These are phyloP conservation scores for Cutaneotrichosporon sp. DNA, from an alignment of 1,284 basidiomycete species.

Conservation along the genomic window DNA sequence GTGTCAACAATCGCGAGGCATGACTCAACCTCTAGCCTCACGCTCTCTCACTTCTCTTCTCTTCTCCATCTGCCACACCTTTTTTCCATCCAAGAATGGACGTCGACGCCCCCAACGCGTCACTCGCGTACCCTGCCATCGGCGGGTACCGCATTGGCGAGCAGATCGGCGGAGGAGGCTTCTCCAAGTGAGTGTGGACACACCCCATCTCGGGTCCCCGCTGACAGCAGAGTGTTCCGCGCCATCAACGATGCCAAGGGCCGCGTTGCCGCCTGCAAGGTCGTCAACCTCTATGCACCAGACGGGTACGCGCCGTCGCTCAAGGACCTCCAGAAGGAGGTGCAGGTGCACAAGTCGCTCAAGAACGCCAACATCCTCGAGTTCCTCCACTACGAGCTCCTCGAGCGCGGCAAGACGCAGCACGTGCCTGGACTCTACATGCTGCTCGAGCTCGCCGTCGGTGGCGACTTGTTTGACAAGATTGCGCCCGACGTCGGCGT, in stretches of 20 bases:
- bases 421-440: conserved; percentile 81
- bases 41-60: no score
- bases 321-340: conserved; percentile 89
- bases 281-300: conserved; percentile 61
- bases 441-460: conserved; percentile 86
- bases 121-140: conserved; percentile 38
- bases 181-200: conserved; percentile 65
- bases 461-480: conserved; percentile 97
- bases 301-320: conserved; percentile 54
- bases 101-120: conserved; percentile 6
- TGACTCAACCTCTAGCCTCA: no score
- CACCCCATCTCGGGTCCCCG: not conserved
- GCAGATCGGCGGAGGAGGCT: conserved; percentile 80
- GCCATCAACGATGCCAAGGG: conserved; percentile 68
- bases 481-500: conserved; percentile 90
- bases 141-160: conserved; percentile 70
- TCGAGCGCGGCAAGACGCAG: conserved; percentile 63
- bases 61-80: not conserved
- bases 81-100: conserved; percentile 16
- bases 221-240: conserved; percentile 67
- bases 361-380: conserved; percentile 83
- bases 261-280: conserved; percentile 76
- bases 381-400: conserved; percentile 74
- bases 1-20: no score
- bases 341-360: conserved; percentile 81